Evolutionary conservation across 805 yeast genomes (phyloP).

Genomic region (Maudiozyma turicensis): DNA sequence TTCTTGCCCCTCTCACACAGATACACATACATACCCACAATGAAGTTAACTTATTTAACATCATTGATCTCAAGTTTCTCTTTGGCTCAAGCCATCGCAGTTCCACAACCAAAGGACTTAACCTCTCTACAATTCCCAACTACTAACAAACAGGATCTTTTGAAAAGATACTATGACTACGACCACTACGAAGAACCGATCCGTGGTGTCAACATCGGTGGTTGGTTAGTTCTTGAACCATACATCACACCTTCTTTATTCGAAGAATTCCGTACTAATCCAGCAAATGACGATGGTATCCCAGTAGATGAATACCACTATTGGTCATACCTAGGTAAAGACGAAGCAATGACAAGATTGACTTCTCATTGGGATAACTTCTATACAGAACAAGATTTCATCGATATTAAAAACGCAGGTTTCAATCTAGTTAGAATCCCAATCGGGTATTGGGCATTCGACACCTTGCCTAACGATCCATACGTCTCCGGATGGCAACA

Average conservation of each 20-base stretch:
- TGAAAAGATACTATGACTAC: constrained; percentile 19
- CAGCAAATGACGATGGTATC: constrained; percentile 29
- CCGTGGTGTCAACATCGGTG: constrained; percentile 74
- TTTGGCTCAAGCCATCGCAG: constrained; percentile 5
- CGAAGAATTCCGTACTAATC: constrained; percentile 35
- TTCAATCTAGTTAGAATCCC: constrained; percentile 85
- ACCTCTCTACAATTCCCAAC: constrained; percentile 13
- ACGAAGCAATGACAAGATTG: constrained; percentile 42
- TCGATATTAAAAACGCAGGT: constrained; percentile 48
- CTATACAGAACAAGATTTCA: constrained; percentile 65
- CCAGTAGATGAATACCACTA: constrained; percentile 83
- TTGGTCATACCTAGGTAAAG: constrained; percentile 49
- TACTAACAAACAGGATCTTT: constrained; percentile 8
- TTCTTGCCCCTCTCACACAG: no score
- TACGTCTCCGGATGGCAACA: constrained; percentile 72
- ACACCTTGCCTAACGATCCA: constrained; percentile 52
- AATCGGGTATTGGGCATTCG: constrained; percentile 91
- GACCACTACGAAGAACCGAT: constrained; percentile 6
- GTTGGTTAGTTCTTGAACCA: constrained; percentile 85
- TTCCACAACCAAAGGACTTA: constrained; percentile 11
- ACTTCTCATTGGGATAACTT: constrained; percentile 70
- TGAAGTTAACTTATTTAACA: not conserved
- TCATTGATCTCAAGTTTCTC: not conserved
- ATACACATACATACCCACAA: not conserved
- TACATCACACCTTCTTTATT: constrained; percentile 76